Base-by-base conservation (phyloP, 208 protist genomes). In the Trypanosoma boissoni region DNA sequence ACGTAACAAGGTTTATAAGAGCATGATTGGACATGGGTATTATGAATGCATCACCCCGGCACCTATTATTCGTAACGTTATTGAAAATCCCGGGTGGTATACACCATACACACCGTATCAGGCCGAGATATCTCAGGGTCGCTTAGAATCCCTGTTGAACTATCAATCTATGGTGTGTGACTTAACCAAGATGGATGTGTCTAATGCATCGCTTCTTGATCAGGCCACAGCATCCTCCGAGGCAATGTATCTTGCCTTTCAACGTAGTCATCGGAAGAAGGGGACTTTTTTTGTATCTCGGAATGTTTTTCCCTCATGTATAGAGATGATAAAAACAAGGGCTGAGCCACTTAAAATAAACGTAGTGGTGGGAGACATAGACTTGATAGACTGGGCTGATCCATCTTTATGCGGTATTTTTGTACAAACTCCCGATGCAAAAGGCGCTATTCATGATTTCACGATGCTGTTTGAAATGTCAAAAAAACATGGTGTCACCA, bases 21-120 rank as follows among this genome's bases (percentile, higher is more conserved):
- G 67, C 54, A 96, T 96, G 72, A 96, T 98, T 68, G 94, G 94
- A 12, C 83, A 93, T 64, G 94, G 94, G 16, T 98, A 95, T 78
- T 96, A 98, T 74, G 87, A 90, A 54, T 95, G 81, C 28, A 83
- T 94, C 18, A 81, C 85, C 21, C 96, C 96, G 7, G 56, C 80
- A 16, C 94, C 96, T 0, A 97, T 99, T 59, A 62, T 97, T 70
- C 82, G 98, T 49, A 99, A 99, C 66, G 75, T 99, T 24, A 65
- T 99, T 57, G 96, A 99, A 79, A 99, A 98, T 64, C 97, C 98
- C 45, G 94, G 88, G 28, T 99, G 98, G 98, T 99, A 99, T 80
- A 99, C 98, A 7, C 96, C 97, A 29, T 99, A 99, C 78, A 99
- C 97, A 20, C 98, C 98, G 7, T 99, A 99, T 78, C 88, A 97